phyloP scores from a whole-genome alignment of 805 yeast species.

The Starmerella khaoyaiensis region DNA sequence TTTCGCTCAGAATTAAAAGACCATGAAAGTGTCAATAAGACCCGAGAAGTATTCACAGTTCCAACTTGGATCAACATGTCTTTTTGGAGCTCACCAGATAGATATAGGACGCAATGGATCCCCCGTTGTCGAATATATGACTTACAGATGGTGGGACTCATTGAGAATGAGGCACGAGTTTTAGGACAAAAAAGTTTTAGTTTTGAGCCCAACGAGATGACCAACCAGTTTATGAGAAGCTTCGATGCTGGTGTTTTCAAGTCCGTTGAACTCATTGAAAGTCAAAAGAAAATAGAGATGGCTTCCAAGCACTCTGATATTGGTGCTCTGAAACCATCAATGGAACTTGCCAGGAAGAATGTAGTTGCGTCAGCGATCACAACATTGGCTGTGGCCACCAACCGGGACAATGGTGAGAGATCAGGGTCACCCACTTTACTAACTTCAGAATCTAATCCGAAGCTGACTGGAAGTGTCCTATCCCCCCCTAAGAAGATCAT shows the following conservation, averaged over 20 bases:
- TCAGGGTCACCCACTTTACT: no score
- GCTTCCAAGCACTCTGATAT: constrained; percentile 23
- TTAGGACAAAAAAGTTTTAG: constrained; percentile 49
- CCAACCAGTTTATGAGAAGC: constrained; percentile 34
- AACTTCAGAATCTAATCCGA: no score
- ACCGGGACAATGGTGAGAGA: no score
- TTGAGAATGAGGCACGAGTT: constrained; percentile 75
- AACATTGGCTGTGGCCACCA: constrained; percentile 2
- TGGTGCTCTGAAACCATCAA: constrained; percentile 5
- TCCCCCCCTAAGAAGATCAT: no score
- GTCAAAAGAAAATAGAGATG: constrained; percentile 20
- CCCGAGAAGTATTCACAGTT: constrained; percentile 29
- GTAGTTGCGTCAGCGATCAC: constrained; percentile 9
- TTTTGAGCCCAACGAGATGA: constrained; percentile 24
- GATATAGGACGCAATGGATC: constrained; percentile 48
- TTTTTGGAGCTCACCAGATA: constrained; percentile 57
- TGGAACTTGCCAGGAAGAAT: not conserved
- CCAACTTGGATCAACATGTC: constrained; percentile 96
- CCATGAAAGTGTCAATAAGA: constrained; percentile 28
- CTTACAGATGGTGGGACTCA: constrained; percentile 94
- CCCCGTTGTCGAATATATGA: constrained; percentile 92
- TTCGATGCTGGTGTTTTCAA: constrained; percentile 52
- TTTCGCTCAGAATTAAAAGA: constrained; percentile 73
- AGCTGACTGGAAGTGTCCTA: no score
- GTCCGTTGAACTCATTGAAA: constrained; percentile 16